phyloP scores from a whole-genome alignment of 2,329 filamentous ascomycete genomes.

The Akanthomyces uredinophilus region DNA sequence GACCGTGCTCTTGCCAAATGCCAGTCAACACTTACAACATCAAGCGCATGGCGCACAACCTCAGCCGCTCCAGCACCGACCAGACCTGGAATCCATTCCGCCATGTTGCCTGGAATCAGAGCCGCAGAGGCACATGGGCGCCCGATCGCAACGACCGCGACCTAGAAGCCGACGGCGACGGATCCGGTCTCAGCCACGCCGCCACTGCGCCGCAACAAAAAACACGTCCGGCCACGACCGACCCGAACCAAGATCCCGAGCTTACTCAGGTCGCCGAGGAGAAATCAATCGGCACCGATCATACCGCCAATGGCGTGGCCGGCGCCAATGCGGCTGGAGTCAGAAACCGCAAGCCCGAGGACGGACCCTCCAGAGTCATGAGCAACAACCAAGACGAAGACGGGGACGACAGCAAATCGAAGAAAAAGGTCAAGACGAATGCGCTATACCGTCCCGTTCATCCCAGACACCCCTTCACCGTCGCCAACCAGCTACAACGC shows the following conservation, averaged over 20 bases:
- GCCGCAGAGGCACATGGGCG: conserved; percentile 32
- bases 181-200: conserved; percentile 31
- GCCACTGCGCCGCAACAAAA: conserved; percentile 29
- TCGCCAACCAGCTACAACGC: conserved; percentile 62
- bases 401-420: conserved; percentile 29
- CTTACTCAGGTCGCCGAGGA: conserved; percentile 19
- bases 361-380: conserved; percentile 19
- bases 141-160: conserved; percentile 23
- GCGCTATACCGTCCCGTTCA: conserved; percentile 41
- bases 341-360: conserved; percentile 29
- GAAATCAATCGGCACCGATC: conserved; percentile 19
- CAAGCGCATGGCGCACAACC: conserved; percentile 39
- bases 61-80: conserved; percentile 35
- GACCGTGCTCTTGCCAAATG: conserved; percentile 11
- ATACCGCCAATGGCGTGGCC: conserved; percentile 20
- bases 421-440: conserved; percentile 36
- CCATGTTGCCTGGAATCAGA: conserved; percentile 33
- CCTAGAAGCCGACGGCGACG: conserved; percentile 20
- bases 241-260: conserved; percentile 15
- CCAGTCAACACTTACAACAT: conserved; percentile 43
- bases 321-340: conserved; percentile 22
- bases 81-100: conserved; percentile 41
- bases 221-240: conserved; percentile 8
- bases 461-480: conserved; percentile 53
- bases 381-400: conserved; percentile 18